These are phyloP conservation scores for Caloboletus inedulis DNA, from an alignment of 1,284 basidiomycete species.

Conservation along the genomic window DNA sequence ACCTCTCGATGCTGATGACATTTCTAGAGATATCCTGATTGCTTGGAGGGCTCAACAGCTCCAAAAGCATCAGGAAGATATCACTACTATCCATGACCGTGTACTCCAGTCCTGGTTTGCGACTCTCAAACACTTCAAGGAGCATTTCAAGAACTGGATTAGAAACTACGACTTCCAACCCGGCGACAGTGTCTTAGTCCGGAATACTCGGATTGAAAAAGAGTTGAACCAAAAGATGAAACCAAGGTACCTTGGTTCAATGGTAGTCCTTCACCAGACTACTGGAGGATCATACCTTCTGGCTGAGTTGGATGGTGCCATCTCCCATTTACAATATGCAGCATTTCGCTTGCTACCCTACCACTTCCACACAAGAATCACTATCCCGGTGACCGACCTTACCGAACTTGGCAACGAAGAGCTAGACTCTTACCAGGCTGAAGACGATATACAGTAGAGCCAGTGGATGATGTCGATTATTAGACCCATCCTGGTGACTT, in stretches of 20 bases:
- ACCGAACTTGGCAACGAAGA: not conserved
- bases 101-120: no score
- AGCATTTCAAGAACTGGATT: no score
- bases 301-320: not conserved
- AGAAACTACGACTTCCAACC: no score
- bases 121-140: no score
- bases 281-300: not conserved
- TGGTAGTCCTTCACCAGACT: not conserved
- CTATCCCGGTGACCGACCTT: not conserved
- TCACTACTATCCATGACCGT: no score
- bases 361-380: rapidly evolving
- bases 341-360: not conserved
- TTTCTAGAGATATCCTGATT: no score
- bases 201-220: not conserved
- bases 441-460: not conserved
- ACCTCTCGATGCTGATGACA: no score
- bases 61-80: no score
- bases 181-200: not conserved
- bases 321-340: not conserved
- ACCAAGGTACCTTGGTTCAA: not conserved
- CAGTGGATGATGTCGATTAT: not conserved
- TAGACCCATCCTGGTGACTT: no score
- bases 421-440: rapidly evolving
- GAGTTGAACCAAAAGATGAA: not conserved
- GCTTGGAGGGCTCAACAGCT: no score